Evolutionary conservation across 352 stramenopile species (phyloP), one percentile per base, ranked within the genome.

Genomic region (Phytophthora colocasiae): DNA sequence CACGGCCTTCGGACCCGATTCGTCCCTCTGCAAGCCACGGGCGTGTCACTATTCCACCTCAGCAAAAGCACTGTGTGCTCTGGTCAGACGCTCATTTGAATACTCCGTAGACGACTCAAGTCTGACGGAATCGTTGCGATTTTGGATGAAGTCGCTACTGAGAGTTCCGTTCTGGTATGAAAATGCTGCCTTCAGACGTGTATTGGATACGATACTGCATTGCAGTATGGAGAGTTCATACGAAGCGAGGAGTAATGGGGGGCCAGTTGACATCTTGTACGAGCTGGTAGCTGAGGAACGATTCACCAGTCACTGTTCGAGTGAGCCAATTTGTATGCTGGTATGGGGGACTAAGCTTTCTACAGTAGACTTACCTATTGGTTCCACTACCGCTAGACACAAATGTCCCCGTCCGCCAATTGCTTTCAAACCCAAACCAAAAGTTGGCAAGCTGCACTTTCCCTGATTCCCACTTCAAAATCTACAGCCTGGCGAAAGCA

Each of bases 131-230:
- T 66, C 79, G 17, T 77, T 84, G 50, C 29, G 59, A 1, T 92
- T 89, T 44, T 94, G 86, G 86, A 68, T 81, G 54, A 84, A 81
- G 51, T 59, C 81, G 24, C 46, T 94, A 29, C 60, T 93, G 1
- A 80, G 89, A 56, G 83, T 93, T 12, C 87, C 87, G 4, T 90
- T 88, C 43, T 95, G 87, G 87, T 90, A 85, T 55, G 85, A 95
- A 58, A 88, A 91, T 53, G 72, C 78, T 22, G 81, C 73, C 0
- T 82, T 95, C 34, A 80, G 87, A 9, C 73, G 90, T 59, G 54
- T 93, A 3, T 31, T 92, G 15, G 85, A 95, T 52, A 73, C 86
- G n/a, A 63, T 95, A 12, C 27, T 92, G 9, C 77, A 75, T 9
- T 91, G 84, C 56, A 89, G 75, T 50, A 92, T 91, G 80, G 77